Conservation (phyloP, 177 flowering plant genomes). For the Vitis hybrid region DNA sequence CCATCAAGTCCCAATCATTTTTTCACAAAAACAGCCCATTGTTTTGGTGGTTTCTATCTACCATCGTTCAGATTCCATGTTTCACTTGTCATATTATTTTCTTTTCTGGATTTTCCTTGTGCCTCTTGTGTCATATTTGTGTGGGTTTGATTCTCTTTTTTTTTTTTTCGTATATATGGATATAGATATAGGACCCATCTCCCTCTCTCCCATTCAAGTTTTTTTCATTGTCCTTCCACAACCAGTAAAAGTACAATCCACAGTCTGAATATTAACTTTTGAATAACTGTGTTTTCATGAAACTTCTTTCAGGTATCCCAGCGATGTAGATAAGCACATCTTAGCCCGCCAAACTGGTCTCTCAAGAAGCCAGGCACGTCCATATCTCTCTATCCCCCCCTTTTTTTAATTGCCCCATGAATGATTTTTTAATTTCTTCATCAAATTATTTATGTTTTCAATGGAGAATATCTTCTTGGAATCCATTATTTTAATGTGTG, state of each 20-base stretch:
- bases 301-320: constrained; percentile 77
- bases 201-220: background rate
- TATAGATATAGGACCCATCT: constrained; percentile 1
- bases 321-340: constrained; percentile 95
- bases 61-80: constrained; percentile 34
- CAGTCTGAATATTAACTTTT: background rate
- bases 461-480: constrained; percentile 15
- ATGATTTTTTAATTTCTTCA: background rate
- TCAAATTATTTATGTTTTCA: constrained; percentile 10
- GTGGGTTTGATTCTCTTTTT: constrained; percentile 27
- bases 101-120: background rate
- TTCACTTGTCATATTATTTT: constrained; percentile 16
- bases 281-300: background rate
- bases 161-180: background rate
- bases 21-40: constrained; percentile 6
- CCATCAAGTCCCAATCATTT: constrained; percentile 19
- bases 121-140: constrained; percentile 6
- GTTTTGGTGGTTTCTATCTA: constrained; percentile 23
- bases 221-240: background rate
- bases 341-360: constrained; percentile 98
- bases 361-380: constrained; percentile 95
- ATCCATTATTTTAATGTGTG: background rate
- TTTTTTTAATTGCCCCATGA: background rate
- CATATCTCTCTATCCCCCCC: constrained; percentile 9
- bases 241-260: background rate